phyloP scores from a whole-genome alignment of 768 basidiomycete genomes.

The Leccinellum rugosiceps region DNA sequence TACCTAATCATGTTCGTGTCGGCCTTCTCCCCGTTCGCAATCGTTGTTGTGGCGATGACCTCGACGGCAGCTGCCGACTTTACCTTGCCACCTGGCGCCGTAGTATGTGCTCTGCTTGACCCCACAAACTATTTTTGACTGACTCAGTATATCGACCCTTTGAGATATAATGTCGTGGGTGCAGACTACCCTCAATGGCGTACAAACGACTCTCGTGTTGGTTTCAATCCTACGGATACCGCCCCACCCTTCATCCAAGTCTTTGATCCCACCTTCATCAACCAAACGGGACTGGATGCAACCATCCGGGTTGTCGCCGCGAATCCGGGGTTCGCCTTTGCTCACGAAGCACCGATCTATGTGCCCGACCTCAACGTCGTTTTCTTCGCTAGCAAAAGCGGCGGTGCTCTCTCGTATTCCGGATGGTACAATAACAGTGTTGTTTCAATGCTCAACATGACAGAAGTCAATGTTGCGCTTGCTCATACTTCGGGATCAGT shows the following conservation, averaged over 20 bases:
- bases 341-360: constrained; percentile 78
- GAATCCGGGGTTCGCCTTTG: constrained; percentile 62
- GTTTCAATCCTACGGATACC: constrained; percentile 61
- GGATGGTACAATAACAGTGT: constrained; percentile 63
- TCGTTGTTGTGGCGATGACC: neutral
- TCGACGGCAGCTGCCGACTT: neutral
- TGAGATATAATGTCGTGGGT: constrained; percentile 50
- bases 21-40: neutral
- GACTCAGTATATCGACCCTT: constrained; percentile 48
- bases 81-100: constrained; percentile 17
- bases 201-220: constrained; percentile 35
- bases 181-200: constrained; percentile 38
- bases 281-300: constrained; percentile 55
- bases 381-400: constrained; percentile 69
- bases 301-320: constrained; percentile 58
- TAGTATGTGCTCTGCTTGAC: constrained; percentile 9
- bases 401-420: constrained; percentile 60
- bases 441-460: constrained; percentile 59
- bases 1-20: constrained; percentile 3
- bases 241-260: constrained; percentile 59
- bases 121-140: neutral
- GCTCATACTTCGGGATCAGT: constrained; percentile 35
- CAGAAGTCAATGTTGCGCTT: constrained; percentile 48
- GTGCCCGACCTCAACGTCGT: constrained; percentile 65
- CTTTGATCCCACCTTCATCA: constrained; percentile 52